Evolutionary conservation across 1,139 yeast genomes (phyloP).

Genomic region (Fermentozyma sake): DNA sequence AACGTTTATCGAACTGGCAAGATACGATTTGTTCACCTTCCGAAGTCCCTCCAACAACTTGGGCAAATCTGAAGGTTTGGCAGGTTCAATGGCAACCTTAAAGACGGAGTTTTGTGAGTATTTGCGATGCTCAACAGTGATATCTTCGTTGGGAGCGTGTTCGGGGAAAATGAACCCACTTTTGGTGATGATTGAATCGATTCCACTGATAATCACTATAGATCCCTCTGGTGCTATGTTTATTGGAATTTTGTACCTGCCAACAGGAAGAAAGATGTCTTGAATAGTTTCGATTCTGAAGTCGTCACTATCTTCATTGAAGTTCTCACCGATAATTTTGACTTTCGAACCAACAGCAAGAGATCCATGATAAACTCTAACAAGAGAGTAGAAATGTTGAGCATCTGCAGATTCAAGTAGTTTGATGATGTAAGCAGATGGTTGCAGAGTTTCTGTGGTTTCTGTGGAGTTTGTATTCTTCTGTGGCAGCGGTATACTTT

Average conservation of each 20-base stretch:
- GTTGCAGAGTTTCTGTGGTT: slow-evolving; percentile 1
- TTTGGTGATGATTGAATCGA: slow-evolving; percentile 52
- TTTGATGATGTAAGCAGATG: slow-evolving; percentile 55
- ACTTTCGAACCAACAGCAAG: slow-evolving; percentile 46
- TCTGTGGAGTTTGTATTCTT: slow-evolving; percentile 11
- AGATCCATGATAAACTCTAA: slow-evolving; percentile 60
- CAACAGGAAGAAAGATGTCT: slow-evolving; percentile 60
- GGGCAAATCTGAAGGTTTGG: slow-evolving; percentile 74
- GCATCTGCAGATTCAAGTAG: slow-evolving; percentile 52
- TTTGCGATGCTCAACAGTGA: slow-evolving; percentile 3
- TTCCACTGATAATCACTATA: slow-evolving; percentile 63
- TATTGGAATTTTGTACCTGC: slow-evolving; percentile 62
- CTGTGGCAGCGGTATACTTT: slow-evolving; percentile 38
- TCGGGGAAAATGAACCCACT: slow-evolving; percentile 50
- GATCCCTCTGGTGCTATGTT: slow-evolving; percentile 58
- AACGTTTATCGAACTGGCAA: slow-evolving; percentile 61
- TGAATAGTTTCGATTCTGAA: slow-evolving; percentile 41
- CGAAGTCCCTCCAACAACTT: slow-evolving; percentile 65
- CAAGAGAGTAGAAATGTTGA: slow-evolving; percentile 46
- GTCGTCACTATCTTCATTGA: slow-evolving; percentile 49
- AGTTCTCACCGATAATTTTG: slow-evolving; percentile 55
- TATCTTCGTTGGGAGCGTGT: slow-evolving; percentile 6
- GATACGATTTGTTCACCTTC: slow-evolving; percentile 57
- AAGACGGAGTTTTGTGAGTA: slow-evolving; percentile 45
- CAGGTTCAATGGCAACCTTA: slow-evolving; percentile 82